Evolutionary conservation across 2,329 filamentous ascomycete genomes (phyloP).

Genomic region (Zymoseptoria ardabiliae): DNA sequence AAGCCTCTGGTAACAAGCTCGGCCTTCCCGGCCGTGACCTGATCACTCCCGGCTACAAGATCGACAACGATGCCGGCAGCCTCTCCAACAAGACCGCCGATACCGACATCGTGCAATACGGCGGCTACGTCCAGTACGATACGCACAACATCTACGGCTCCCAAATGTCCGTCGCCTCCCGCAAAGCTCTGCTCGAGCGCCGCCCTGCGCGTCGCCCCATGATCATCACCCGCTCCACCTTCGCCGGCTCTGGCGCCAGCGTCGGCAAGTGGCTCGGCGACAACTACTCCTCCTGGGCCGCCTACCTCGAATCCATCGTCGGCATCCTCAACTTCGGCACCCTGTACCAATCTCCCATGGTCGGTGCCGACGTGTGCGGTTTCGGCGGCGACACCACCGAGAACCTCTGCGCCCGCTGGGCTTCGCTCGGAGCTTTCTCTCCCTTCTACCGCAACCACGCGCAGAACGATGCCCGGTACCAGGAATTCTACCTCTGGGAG

Average conservation of each 20-base stretch:
- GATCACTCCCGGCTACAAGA: constrained; percentile 57
- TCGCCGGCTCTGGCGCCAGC: constrained; percentile 59
- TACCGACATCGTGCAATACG: constrained; percentile 60
- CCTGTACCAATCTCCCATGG: constrained; percentile 43
- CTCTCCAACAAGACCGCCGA: constrained; percentile 47
- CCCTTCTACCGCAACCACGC: constrained; percentile 75
- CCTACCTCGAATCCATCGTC: constrained; percentile 38
- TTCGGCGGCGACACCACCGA: constrained; percentile 62
- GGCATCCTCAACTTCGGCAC: constrained; percentile 41
- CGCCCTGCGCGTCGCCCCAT: constrained; percentile 59
- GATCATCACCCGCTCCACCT: constrained; percentile 69
- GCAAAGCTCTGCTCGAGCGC: constrained; percentile 58
- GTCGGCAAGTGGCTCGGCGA: constrained; percentile 58
- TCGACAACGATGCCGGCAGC: constrained; percentile 52
- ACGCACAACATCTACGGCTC: constrained; percentile 71
- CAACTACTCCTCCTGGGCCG: constrained; percentile 38
- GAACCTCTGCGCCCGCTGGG: constrained; percentile 68
- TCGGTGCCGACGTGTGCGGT: constrained; percentile 63
- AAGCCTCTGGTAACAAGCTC: constrained; percentile 23
- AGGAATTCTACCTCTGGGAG: constrained; percentile 68
- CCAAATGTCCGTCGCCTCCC: constrained; percentile 63
- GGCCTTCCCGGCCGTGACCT: constrained; percentile 58
- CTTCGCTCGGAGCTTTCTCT: constrained; percentile 62
- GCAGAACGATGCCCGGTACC: constrained; percentile 43
- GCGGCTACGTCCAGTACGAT: constrained; percentile 63